Conservation (phyloP, 805 yeast species). For the Yamadazyma endophytica region DNA sequence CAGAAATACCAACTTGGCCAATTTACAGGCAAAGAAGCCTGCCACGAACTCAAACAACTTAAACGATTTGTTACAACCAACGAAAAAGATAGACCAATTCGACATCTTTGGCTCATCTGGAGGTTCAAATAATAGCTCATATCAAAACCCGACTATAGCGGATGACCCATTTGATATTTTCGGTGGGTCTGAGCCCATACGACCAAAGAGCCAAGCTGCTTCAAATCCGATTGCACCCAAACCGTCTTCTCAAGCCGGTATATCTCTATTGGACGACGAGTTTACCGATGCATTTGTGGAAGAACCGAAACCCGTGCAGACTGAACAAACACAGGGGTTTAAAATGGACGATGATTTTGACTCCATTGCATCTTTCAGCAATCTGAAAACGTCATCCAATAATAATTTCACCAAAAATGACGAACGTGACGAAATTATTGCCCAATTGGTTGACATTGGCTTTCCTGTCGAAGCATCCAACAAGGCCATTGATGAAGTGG, state of each 20-base stretch:
- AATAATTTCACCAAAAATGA: too few relatives aligned
- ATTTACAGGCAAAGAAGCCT: conserved; percentile 5
- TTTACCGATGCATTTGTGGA: conserved; percentile 35
- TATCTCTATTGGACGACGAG: conserved; percentile 36
- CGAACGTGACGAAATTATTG: conserved; percentile 48
- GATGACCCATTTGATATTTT: conserved; percentile 26
- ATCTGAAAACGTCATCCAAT: conserved; percentile 2
- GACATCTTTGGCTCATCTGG: conserved; percentile 7
- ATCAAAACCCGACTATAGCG: neutral
- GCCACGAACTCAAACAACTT: too few relatives aligned
- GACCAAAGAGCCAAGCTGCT: conserved; percentile 1
- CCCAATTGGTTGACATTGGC: conserved; percentile 78
- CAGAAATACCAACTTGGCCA: conserved; percentile 8
- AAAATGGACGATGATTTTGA: too few relatives aligned
- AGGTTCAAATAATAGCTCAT: conserved; percentile 2
- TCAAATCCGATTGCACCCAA: conserved; percentile 4
- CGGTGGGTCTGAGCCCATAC: too few relatives aligned
- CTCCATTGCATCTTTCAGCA: neutral
- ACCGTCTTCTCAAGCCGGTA: conserved; percentile 1
- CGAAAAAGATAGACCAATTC: conserved; percentile 10
- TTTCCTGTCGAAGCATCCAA: conserved; percentile 59
- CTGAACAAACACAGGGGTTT: too few relatives aligned
- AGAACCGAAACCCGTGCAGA: conserved; percentile 3
- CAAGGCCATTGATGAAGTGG: conserved; percentile 55
- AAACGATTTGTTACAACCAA: too few relatives aligned